phyloP scores from a whole-genome alignment of 1,284 basidiomycete genomes.

The Spongiforma sp. region DNA sequence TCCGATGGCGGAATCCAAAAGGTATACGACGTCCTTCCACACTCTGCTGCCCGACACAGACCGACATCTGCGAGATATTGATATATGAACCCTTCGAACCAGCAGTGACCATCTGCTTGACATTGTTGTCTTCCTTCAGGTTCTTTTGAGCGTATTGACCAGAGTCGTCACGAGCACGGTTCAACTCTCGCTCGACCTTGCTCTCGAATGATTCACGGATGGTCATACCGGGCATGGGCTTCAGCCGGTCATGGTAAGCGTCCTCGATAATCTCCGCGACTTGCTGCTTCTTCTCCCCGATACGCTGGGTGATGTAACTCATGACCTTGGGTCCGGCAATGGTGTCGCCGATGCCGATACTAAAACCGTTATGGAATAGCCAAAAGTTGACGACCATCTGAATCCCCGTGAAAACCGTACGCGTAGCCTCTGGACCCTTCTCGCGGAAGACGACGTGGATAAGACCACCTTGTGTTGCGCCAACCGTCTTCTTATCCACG shows the following conservation, averaged over 20 bases:
- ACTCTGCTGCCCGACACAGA: slow-evolving; percentile 98
- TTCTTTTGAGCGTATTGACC: slow-evolving; percentile 96
- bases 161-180: slow-evolving; percentile 94
- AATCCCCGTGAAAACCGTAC: slow-evolving; percentile 91
- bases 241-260: slow-evolving; percentile 84
- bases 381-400: slow-evolving; percentile 98
- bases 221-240: slow-evolving; percentile 96
- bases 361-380: slow-evolving; percentile 99
- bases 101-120: slow-evolving; percentile 99
- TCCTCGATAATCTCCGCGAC: slow-evolving; percentile 77
- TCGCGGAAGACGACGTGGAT: slow-evolving; percentile 98
- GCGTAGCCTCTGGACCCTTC: slow-evolving; percentile 94
- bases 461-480: slow-evolving; percentile 92
- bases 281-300: slow-evolving; percentile 80
- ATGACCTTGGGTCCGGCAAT: slow-evolving; percentile 93
- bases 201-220: slow-evolving; percentile 99
- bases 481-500: slow-evolving; percentile 98
- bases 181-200: slow-evolving; percentile 89
- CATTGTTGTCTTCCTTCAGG: slow-evolving; percentile 98
- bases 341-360: slow-evolving; percentile 98
- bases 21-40: slow-evolving; percentile 99
- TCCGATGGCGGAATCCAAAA: slow-evolving; percentile 97
- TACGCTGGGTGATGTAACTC: slow-evolving; percentile 85
- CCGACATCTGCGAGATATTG: slow-evolving; percentile 99
- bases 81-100: slow-evolving; percentile 99